Conservation (phyloP, 441 rosid genomes). For the Pelargonium fulgidum region DNA sequence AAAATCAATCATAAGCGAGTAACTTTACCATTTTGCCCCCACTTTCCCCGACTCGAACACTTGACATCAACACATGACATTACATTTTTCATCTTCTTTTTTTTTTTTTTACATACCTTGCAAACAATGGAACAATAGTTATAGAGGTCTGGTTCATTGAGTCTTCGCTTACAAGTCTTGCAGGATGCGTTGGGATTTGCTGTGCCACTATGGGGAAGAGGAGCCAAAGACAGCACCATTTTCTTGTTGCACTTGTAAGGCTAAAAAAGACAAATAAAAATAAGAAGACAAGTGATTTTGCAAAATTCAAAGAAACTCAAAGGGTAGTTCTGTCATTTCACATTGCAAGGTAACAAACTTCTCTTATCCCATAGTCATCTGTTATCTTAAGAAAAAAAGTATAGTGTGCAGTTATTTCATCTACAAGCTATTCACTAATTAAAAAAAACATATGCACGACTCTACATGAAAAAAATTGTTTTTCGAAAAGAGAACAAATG, state of each 20-base stretch:
- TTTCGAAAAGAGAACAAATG: no score
- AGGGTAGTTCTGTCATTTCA: no score
- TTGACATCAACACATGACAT: background rate
- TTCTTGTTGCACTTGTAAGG: slow-evolving; percentile 6
- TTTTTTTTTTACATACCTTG: background rate
- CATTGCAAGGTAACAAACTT: no score
- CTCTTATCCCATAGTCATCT: background rate
- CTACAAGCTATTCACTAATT: no score
- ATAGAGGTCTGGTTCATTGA: background rate
- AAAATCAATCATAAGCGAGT: background rate
- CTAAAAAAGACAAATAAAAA: background rate
- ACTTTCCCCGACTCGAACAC: no score
- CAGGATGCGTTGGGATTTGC: background rate
- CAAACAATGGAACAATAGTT: slow-evolving; percentile 1
- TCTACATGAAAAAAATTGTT: no score
- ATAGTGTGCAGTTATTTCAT: no score
- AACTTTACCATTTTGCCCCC: no score
- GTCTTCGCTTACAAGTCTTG: slow-evolving; percentile 1
- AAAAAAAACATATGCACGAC: no score
- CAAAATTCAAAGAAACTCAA: no score
- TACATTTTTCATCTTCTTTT: background rate
- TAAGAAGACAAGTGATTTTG: background rate
- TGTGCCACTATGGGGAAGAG: slow-evolving; percentile 1
- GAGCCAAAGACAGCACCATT: background rate
- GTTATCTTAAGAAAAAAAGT: no score